Percentiles rank a stretch among this genome's conserved stretches.
Conservation (phyloP, 2,329 filamentous ascomycete species). For the Neonectria hederae region DNA sequence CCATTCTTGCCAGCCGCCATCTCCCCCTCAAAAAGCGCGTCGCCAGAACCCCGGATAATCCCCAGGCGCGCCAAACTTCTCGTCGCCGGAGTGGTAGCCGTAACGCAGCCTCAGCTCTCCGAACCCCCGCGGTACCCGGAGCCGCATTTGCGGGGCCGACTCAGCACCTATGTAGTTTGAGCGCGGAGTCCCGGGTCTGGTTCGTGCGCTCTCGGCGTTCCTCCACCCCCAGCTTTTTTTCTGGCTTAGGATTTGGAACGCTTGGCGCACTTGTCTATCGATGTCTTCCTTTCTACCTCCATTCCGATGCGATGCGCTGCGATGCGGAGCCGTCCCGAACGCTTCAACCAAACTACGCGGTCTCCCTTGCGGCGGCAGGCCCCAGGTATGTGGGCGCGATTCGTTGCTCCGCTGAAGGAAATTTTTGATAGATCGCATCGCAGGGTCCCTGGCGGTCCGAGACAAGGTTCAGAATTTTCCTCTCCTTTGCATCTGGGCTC, state of each 20-base stretch:
- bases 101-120: neutral
- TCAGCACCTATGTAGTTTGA: slow-evolving; percentile 4
- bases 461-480: slow-evolving; percentile 5
- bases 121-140: slow-evolving; percentile 18
- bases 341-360: neutral
- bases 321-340: slow-evolving; percentile 18
- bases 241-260: neutral
- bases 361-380: neutral
- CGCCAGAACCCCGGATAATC: slow-evolving; percentile 6
- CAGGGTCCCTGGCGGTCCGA: neutral
- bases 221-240: neutral
- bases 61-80: neutral
- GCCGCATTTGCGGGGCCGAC: slow-evolving; percentile 15
- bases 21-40: neutral
- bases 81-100: neutral
- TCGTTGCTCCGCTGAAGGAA: slow-evolving; percentile 8
- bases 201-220: slow-evolving; percentile 4
- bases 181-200: neutral
- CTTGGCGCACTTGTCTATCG: neutral
- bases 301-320: slow-evolving; percentile 7
- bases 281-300: neutral
- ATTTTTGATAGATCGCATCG: slow-evolving; percentile 11
- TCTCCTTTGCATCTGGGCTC: neutral
- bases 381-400: neutral
- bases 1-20: neutral